Base-by-base conservation (phyloP, 768 basidiomycete species). In the Lyophyllum decastes region DNA sequence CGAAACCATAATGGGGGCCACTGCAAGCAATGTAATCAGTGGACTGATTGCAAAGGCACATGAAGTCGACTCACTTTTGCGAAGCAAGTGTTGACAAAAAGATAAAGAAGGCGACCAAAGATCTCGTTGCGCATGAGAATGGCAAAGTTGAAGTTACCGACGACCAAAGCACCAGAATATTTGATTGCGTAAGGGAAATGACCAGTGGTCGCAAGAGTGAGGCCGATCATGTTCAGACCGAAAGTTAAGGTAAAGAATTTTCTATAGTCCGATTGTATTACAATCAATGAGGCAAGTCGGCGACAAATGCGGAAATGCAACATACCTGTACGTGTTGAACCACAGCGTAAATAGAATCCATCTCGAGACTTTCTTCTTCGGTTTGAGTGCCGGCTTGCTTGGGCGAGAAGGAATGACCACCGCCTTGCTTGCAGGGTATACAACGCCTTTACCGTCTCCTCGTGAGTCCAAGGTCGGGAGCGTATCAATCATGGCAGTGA, bases 71-170 rank as follows among this genome's bases (percentile, higher is more conserved):
- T 11, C 61, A 84, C 87, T 80, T 89, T 90, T 22, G 88, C 87
- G 57, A 91, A 90, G 59, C 70, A 73, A 0, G 84, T 87, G 69
- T 89, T 92, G 59, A 88, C 80, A 51, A 87, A 71, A 53, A 78
- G 68, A 66, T 89, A 92, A 19, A 92, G 69, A 38, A 84, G 61
- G 27, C 89, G 88, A 24, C 88, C 87, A 57, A 92, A 91, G 12
- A 89, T 78, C 61, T 92, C 89, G 65, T 91, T 92, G 11, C 89
- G 80, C 82, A 91, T 85, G 26, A 91, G 76, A 50, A 91, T 82
- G 4, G 88, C 81, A 49, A 88, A 77, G 68, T 86, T 86, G 65
- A 92, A 72, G 61, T 92, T 92, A 0, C 85, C 89, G 6, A 88
- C 76, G 9, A 85, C 87, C 64, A 90, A 78, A 38, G 88, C 86